Evolutionary conservation across 305 asterid species (phyloP), one percentile per base, ranked within the genome.

Genomic region (Fraxinus latifolia): DNA sequence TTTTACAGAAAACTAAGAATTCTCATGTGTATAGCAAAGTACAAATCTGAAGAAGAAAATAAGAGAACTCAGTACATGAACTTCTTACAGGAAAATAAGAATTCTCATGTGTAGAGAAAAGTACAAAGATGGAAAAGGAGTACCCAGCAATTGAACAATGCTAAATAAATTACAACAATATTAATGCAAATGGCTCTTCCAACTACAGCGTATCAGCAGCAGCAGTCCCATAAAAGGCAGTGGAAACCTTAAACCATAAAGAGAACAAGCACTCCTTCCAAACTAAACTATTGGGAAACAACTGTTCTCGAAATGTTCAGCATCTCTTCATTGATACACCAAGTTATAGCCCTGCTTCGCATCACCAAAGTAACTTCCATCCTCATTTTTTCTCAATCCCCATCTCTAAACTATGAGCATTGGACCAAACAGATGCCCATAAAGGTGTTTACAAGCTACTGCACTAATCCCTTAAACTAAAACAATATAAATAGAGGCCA

Each of bases 241-340:
- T 67, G 36, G 74, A 67, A 67, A 67, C 74, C 74, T 67, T 67
- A 67, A 65, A 27, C 74, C 36, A 67, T 12, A 70, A 70, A 70
- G 75, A 70, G 75, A 70, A 70, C 75, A 70, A 70, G 42, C 42
- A 31, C 72, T 7, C 33, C 32, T 21, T 65, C n/a, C 72, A 8
- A 23, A 25, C 72, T 65, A 21, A 65, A 65, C 14, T 8, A 65
- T 25, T 3, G 33, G 33, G 33, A 25, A 65, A 27, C 33, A 65
- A 58, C 68, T 8, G 72, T 23, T 65, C 33, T 25, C 5, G 34
- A 65, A 65, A 25, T 21, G n/a, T 65, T 60, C 72, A 65, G 72
- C 72, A 65, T 25, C 29, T 65, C 29, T 65, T 27, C 72, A 65
- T 65, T 65, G 33, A 65, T 65, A 65, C 33, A 23, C 72, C 68